These are phyloP conservation scores for Heritiera fomes DNA, from an alignment of 345 rosid species.

Conservation along the genomic window DNA sequence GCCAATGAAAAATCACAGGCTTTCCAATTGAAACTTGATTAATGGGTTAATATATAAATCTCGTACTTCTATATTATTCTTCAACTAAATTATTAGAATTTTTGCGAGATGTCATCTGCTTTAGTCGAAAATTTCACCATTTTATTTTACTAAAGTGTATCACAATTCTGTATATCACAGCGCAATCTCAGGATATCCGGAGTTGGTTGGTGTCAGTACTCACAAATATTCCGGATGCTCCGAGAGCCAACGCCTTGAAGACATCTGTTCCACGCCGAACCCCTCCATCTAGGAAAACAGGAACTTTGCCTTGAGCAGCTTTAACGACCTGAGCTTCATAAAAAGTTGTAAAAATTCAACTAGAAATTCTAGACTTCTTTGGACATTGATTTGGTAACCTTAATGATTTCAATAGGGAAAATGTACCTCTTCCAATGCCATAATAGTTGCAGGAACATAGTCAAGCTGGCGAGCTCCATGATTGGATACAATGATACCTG, in stretches of 20 bases:
- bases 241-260: constrained; percentile 94
- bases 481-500: constrained; percentile 75
- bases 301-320: constrained; percentile 82
- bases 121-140: too few relatives aligned
- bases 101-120: too few relatives aligned
- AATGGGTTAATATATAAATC: not conserved
- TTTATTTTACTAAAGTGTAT: too few relatives aligned
- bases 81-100: too few relatives aligned
- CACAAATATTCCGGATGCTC: constrained; percentile 97
- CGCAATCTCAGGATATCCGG: too few relatives aligned
- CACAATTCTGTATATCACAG: too few relatives aligned
- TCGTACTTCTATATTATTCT: too few relatives aligned
- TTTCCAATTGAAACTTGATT: not conserved
- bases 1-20: not conserved
- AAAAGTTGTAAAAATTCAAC: too few relatives aligned
- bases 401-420: not conserved
- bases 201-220: constrained; percentile 24
- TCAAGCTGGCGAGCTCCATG: constrained; percentile 61
- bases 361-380: too few relatives aligned
- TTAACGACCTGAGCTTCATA: constrained; percentile 61
- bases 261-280: constrained; percentile 98
- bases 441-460: constrained; percentile 82
- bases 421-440: constrained; percentile 83
- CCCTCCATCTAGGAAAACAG: constrained; percentile 94
- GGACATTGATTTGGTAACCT: too few relatives aligned